Evolutionary conservation across 148 eudicot species (phyloP).

Genomic region (Rhododendron griersonianum): DNA sequence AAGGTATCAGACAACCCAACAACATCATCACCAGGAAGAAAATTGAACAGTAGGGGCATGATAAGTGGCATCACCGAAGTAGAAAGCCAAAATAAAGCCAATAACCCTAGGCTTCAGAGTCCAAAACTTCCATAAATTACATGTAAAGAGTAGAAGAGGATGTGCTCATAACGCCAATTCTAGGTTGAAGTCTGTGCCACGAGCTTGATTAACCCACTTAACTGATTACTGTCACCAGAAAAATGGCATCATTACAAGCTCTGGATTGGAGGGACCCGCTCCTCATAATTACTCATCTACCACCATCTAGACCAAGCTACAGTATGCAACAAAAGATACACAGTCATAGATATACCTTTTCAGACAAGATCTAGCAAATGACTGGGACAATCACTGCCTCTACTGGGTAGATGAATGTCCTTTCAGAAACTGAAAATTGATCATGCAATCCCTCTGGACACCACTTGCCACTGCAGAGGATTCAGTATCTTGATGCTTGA

Average conservation of each 20-base stretch:
- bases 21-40: neutral
- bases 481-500: constrained; percentile 24
- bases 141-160: neutral
- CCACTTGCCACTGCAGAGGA: constrained; percentile 34
- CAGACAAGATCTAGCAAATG: constrained; percentile 74
- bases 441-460: constrained; percentile 31
- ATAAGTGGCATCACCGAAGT: neutral
- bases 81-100: neutral
- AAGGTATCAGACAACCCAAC: neutral
- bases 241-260: neutral
- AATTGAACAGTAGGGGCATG: neutral
- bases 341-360: constrained; percentile 47
- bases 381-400: constrained; percentile 92
- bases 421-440: constrained; percentile 46
- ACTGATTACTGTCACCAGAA: neutral
- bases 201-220: neutral
- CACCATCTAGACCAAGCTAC: constrained; percentile 1
- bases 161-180: neutral
- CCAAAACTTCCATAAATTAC: neutral
- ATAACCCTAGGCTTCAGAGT: neutral
- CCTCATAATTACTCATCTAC: neutral
- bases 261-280: neutral
- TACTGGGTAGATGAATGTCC: constrained; percentile 69
- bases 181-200: neutral
- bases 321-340: neutral